These are phyloP conservation scores for Geranium incanum DNA, from an alignment of 441 rosid species.

Conservation along the genomic window DNA sequence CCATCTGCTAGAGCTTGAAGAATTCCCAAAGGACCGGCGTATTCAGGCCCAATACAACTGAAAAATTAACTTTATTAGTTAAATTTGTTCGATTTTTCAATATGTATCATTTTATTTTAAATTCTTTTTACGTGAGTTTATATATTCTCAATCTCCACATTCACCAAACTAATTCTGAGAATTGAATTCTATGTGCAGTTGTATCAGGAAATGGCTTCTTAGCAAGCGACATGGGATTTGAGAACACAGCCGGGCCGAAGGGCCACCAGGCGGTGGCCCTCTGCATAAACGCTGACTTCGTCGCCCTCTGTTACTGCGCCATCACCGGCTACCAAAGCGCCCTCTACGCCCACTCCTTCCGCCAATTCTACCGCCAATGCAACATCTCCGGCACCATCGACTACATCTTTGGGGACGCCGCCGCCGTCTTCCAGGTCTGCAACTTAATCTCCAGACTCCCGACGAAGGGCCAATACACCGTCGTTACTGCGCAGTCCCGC, in stretches of 20 bases:
- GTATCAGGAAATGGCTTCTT: constrained; percentile 83
- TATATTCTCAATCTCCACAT: constrained; percentile 31
- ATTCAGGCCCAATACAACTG: too few species aligned
- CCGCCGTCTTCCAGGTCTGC: constrained; percentile 56
- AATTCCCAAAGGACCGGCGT: too few species aligned
- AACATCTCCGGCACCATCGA: constrained; percentile 55
- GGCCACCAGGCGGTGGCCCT: constrained; percentile 53
- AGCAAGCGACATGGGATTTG: constrained; percentile 68
- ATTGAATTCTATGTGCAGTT: constrained; percentile 33
- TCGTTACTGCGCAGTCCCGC: constrained; percentile 62
- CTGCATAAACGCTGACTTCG: constrained; percentile 66
- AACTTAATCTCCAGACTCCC: constrained; percentile 35
- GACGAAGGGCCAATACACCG: constrained; percentile 52
- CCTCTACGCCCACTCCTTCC: constrained; percentile 79
- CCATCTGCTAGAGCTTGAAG: too few species aligned
- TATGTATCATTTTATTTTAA: too few species aligned
- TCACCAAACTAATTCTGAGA: too few species aligned
- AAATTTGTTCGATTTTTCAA: too few species aligned
- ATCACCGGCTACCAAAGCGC: constrained; percentile 76
- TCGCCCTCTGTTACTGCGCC: constrained; percentile 51
- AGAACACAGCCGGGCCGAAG: constrained; percentile 52
- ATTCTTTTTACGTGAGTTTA: too few species aligned
- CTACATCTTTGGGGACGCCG: constrained; percentile 57
- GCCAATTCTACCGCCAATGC: constrained; percentile 84
- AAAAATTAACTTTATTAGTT: too few species aligned